Percentiles rank a stretch among this genome's conserved stretches.
phyloP scores from a whole-genome alignment of 1,139 yeast genomes.

The Debaryomycetaceae sp. region DNA sequence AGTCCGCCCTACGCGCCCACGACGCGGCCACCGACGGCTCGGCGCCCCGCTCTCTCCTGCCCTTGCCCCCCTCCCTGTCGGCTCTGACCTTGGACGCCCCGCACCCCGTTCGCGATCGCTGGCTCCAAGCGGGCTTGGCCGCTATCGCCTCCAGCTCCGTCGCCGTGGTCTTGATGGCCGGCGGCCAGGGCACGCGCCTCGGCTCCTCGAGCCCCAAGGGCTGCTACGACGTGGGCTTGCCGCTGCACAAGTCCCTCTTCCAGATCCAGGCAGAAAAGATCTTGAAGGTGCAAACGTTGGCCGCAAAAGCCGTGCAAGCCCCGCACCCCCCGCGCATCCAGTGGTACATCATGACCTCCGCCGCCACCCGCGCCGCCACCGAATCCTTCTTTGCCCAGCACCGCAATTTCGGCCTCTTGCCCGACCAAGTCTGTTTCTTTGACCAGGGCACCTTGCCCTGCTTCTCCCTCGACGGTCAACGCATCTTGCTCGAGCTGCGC shows the following conservation, averaged over 20 bases:
- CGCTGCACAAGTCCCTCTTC: constrained; percentile 74
- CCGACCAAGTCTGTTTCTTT: constrained; percentile 60
- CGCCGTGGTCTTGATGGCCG: constrained; percentile 88
- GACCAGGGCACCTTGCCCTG: constrained; percentile 97
- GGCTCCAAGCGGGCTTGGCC: constrained; percentile 53
- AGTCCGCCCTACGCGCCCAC: constrained; percentile 30
- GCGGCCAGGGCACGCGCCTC: constrained; percentile 94
- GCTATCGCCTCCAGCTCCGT: constrained; percentile 67
- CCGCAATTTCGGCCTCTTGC: constrained; percentile 58
- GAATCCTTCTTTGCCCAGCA: constrained; percentile 54
- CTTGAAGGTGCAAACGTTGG: constrained; percentile 47
- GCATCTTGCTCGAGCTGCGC: constrained; percentile 52
- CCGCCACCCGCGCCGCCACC: constrained; percentile 76
- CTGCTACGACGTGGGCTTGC: constrained; percentile 78
- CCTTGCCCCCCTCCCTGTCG: constrained; percentile 38
- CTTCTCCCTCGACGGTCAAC: constrained; percentile 56
- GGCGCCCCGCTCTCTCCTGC: constrained; percentile 1
- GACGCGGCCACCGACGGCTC: neutral
- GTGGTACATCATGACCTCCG: constrained; percentile 95
- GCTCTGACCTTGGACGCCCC: constrained; percentile 38
- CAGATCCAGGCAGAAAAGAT: constrained; percentile 91
- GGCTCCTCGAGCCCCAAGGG: constrained; percentile 92
- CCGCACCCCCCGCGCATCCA: constrained; percentile 33
- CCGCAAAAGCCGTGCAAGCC: constrained; percentile 18
- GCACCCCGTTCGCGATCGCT: constrained; percentile 20